Conservation (phyloP, 495 filamentous ascomycete species). For the Mytilinidion resinicola region DNA sequence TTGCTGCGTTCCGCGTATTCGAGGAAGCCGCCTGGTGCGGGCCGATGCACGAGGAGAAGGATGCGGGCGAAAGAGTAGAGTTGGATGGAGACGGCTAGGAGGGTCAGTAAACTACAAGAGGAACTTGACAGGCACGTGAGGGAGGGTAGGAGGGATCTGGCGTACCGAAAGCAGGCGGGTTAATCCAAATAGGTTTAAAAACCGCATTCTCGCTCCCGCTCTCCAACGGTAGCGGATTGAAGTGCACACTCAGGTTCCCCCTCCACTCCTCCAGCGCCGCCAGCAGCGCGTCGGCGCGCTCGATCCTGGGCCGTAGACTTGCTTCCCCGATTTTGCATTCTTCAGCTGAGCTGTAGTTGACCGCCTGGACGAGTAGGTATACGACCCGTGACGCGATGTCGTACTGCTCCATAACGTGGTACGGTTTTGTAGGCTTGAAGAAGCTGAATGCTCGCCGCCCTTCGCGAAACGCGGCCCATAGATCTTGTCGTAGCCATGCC, state of each 20-base stretch:
- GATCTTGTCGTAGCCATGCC: conserved; percentile 37
- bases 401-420: background rate
- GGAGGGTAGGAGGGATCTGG: too few relatives aligned
- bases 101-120: background rate
- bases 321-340: background rate
- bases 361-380: background rate
- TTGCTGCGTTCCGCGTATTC: background rate
- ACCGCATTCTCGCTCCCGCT: background rate
- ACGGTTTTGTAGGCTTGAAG: conserved; percentile 22
- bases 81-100: background rate
- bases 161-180: conserved; percentile 1
- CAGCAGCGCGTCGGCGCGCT: too few relatives aligned
- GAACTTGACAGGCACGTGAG: background rate
- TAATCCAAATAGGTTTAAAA: conserved; percentile 2
- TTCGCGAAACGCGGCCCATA: conserved; percentile 33
- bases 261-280: too few relatives aligned
- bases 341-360: background rate
- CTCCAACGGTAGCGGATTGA: background rate
- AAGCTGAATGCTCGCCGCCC: conserved; percentile 25
- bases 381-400: background rate
- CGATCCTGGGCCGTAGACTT: background rate
- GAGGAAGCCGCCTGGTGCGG: background rate
- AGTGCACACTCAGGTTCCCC: background rate
- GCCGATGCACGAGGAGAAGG: background rate
- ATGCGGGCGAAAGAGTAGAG: background rate